Evolutionary conservation across 176 grass and related monocot species (phyloP).

Genomic region (Oryza punctata): DNA sequence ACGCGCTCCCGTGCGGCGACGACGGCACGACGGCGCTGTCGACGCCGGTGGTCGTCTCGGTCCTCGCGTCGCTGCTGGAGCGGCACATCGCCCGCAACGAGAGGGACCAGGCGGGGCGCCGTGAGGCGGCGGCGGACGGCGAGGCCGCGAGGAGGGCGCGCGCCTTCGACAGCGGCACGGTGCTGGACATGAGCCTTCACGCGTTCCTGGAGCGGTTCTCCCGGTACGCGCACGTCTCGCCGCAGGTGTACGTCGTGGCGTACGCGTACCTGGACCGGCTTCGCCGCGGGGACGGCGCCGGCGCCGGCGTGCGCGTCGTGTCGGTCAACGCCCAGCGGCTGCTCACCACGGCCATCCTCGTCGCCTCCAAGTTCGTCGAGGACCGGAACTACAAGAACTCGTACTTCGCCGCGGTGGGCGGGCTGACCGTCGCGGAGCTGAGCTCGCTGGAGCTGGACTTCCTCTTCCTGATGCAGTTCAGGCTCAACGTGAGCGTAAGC

Average conservation of each 20-base stretch:
- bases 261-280: slow-evolving; percentile 94
- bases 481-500: slow-evolving; percentile 71
- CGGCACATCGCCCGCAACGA: slow-evolving; percentile 78
- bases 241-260: slow-evolving; percentile 85
- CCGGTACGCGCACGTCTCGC: slow-evolving; percentile 63
- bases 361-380: slow-evolving; percentile 94
- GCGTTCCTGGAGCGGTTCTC: slow-evolving; percentile 73
- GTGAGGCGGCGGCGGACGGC: neutral
- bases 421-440: slow-evolving; percentile 60
- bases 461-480: slow-evolving; percentile 84
- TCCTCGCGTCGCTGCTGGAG: slow-evolving; percentile 81
- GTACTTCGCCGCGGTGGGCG: slow-evolving; percentile 79
- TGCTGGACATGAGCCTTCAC: slow-evolving; percentile 67
- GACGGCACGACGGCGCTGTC: slow-evolving; percentile 29
- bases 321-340: slow-evolving; percentile 76
- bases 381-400: slow-evolving; percentile 88
- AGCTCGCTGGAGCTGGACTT: slow-evolving; percentile 73
- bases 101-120: neutral
- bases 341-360: slow-evolving; percentile 69
- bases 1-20: slow-evolving; percentile 40
- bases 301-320: slow-evolving; percentile 43
- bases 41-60: slow-evolving; percentile 61
- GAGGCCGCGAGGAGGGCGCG: slow-evolving; percentile 14
- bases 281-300: slow-evolving; percentile 43
- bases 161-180: slow-evolving; percentile 61